phyloP scores from a whole-genome alignment of 2,329 filamentous ascomycete genomes.

The Diaporthe nobilis region DNA sequence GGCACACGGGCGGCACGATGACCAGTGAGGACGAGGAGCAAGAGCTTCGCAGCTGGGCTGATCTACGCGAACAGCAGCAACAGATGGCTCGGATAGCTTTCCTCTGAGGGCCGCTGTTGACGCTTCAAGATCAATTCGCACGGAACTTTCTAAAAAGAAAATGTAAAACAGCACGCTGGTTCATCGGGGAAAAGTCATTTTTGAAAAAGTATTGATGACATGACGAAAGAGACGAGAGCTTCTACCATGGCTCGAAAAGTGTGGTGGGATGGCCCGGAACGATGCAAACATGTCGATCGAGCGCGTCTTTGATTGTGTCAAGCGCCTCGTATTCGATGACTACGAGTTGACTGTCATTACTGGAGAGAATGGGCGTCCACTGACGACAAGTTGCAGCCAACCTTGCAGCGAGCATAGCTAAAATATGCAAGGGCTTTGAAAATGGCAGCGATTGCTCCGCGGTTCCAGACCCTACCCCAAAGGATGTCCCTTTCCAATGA shows the following conservation, averaged over 20 bases:
- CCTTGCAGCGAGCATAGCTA: background rate
- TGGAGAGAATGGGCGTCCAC: background rate
- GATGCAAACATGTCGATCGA: slow-evolving; percentile 9
- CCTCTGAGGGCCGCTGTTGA: background rate
- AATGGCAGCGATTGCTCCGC: background rate
- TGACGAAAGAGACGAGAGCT: background rate
- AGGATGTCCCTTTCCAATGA: slow-evolving; percentile 4
- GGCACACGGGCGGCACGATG: slow-evolving; percentile 55
- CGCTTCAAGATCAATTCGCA: background rate
- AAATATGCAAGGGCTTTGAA: background rate
- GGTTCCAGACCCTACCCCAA: slow-evolving; percentile 2
- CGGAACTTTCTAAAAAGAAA: background rate
- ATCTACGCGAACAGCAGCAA: slow-evolving; percentile 82
- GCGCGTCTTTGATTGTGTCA: background rate
- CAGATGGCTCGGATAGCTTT: slow-evolving; percentile 53
- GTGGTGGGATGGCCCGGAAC: background rate
- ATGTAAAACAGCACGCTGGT: background rate
- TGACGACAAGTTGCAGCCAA: background rate
- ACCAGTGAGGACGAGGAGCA: slow-evolving; percentile 78
- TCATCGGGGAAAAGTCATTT: background rate
- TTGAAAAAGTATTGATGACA: background rate
- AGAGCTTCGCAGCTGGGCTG: slow-evolving; percentile 83
- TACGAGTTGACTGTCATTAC: slow-evolving; percentile 20
- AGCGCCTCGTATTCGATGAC: background rate
- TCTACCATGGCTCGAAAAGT: background rate